Evolutionary conservation across 108 stramenopile genomes (phyloP), one percentile per base, ranked within the genome.

Genomic region (Cyclotella cryptica): DNA sequence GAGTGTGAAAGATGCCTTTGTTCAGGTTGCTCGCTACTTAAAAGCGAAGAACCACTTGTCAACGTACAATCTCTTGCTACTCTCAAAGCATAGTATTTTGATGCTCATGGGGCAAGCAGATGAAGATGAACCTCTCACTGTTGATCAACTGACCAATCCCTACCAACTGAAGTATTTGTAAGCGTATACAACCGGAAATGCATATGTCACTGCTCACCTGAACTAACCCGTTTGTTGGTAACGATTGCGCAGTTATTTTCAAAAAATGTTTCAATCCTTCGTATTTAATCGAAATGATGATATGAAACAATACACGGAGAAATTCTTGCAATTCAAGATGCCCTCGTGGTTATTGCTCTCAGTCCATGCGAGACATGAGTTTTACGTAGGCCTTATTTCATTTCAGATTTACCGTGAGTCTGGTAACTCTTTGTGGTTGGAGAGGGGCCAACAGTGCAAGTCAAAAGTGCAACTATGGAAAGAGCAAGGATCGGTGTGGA

Each of bases 371-470:
- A 7, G 9, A 26, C 60, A 35, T 26, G 10, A 9, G 10, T 71
- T 71, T 41, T 26, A 42, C 27, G 28, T 30, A 11, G 66, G 75
- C 45, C 57, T 76, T 14, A 57, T 45, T 2, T 45, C 66, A 46
- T 76, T 59, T 45, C 65, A 66, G 75, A 47, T 76, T 18, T 59
- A 35, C 28, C 66, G 75, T 60, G 52, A 59, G 43, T 30, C 75
- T 6, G 24, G 28, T 15, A 57, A 76, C 27, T 45, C 57, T 0
- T 12, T 0, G 40, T 76, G 58, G 66, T 52, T 41, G 17, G 41
- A 66, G 27, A 73, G 60, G 44, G 66, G 66, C 15, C 54, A 28
- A 21, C 35, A 15, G 28, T 44, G 57, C 43, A 76, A 76, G 22
- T 29, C 27, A 8, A 52, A 15, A 57, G 27, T 76, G 44, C 12